Conservation (phyloP, 345 rosid genomes). For the Murraya paniculata region DNA sequence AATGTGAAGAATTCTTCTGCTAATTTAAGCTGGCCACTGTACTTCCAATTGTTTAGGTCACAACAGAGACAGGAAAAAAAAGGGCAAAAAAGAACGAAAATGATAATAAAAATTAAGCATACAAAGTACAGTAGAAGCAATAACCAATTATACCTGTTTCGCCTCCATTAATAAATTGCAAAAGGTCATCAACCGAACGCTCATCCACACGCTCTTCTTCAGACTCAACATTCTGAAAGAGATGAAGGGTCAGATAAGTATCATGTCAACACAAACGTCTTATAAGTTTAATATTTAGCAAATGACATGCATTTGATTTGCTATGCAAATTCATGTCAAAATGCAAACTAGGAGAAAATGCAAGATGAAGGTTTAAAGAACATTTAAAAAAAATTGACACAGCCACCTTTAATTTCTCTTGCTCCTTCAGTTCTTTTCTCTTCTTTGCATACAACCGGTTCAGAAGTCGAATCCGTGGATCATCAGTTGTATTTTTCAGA, state of each 20-base stretch:
- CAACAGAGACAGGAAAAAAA: conserved; percentile 4
- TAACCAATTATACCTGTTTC: conserved; percentile 44
- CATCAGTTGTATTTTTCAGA: conserved; percentile 69
- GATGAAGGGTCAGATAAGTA: conserved; percentile 16
- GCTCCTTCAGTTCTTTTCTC: conserved; percentile 80
- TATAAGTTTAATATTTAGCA: neutral
- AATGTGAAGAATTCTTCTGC: neutral
- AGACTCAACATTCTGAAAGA: conserved; percentile 62
- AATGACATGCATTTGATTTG: neutral
- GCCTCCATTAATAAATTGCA: conserved; percentile 74
- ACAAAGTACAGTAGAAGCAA: conserved; percentile 10
- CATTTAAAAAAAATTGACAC: neutral
- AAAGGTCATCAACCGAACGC: conserved; percentile 87
- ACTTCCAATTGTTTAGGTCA: neutral
- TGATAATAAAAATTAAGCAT: conserved; percentile 6
- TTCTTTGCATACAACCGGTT: conserved; percentile 81
- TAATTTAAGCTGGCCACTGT: neutral
- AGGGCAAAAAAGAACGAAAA: neutral
- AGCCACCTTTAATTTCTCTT: conserved; percentile 68
- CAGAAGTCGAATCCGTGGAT: conserved; percentile 81
- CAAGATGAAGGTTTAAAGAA: neutral
- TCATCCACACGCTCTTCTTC: conserved; percentile 75
- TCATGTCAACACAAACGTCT: neutral
- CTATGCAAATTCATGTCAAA: neutral
- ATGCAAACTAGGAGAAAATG: neutral